Percentiles rank a stretch among this genome's conserved stretches.
phyloP scores from a whole-genome alignment of 164 flowering plant species.

The Chimonanthus salicifolius region DNA sequence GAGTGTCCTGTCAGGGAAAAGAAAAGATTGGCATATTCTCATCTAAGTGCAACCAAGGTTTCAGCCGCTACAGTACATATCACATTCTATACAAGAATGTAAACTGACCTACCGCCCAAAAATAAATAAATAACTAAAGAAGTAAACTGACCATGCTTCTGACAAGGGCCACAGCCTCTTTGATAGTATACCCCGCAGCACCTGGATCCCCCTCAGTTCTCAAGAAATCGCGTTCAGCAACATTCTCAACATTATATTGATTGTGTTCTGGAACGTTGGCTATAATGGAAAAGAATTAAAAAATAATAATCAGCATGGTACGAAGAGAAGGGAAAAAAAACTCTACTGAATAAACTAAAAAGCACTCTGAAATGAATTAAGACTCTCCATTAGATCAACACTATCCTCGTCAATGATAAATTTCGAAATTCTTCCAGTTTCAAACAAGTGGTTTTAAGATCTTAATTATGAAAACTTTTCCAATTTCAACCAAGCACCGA shows the following conservation, averaged over 20 bases:
- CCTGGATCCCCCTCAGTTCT: conserved; percentile 95
- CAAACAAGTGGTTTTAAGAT: too few relatives aligned
- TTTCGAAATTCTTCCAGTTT: too few relatives aligned
- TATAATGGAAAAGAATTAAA: conserved; percentile 14
- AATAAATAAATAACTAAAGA: background rate
- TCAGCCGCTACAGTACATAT: background rate
- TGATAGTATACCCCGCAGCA: conserved; percentile 85
- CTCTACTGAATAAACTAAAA: background rate
- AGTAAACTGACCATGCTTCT: conserved; percentile 74
- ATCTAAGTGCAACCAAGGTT: background rate
- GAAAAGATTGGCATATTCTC: background rate
- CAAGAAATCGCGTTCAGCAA: conserved; percentile 71
- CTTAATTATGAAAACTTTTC: too few relatives aligned
- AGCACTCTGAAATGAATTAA: too few relatives aligned
- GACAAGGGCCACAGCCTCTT: conserved; percentile 78
- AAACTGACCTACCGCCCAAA: too few relatives aligned
- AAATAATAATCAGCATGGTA: background rate
- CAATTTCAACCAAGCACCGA: too few relatives aligned
- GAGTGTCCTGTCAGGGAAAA: background rate
- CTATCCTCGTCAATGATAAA: too few relatives aligned
- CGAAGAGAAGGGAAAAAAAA: background rate
- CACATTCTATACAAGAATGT: background rate
- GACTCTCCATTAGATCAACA: too few relatives aligned
- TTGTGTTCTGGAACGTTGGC: conserved; percentile 24
- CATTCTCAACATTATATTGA: conserved; percentile 37